Conservation (phyloP, 164 flowering plant species). For the Akebia trifoliata region DNA sequence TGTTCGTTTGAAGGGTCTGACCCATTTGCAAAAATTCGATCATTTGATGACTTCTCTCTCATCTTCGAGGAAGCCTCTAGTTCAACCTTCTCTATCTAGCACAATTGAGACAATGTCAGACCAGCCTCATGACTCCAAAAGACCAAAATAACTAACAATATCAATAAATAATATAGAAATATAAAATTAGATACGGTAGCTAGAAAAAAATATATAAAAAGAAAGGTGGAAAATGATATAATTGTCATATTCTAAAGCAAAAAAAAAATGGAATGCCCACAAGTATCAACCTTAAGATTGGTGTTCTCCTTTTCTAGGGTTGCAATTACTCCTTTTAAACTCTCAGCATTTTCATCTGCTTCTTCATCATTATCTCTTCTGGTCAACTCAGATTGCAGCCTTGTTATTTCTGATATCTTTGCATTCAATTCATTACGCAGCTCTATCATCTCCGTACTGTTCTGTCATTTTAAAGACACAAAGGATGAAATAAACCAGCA, state of each 20-base stretch:
- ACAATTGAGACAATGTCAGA: no score
- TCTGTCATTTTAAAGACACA: constrained; percentile 31
- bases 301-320: constrained; percentile 63
- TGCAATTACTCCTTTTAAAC: constrained; percentile 42
- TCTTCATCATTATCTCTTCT: constrained; percentile 37
- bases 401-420: constrained; percentile 52
- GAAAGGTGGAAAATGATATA: no score
- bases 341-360: constrained; percentile 29
- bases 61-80: constrained; percentile 42
- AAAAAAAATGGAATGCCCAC: no score
- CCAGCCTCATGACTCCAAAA: no score
- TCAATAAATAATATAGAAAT: neutral
- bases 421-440: constrained; percentile 50
- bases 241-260: no score
- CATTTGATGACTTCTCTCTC: constrained; percentile 18
- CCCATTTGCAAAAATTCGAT: constrained; percentile 16
- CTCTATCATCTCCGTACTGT: constrained; percentile 43
- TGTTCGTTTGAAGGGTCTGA: constrained; percentile 20
- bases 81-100: constrained; percentile 62
- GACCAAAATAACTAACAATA: no score
- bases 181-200: constrained; percentile 1
- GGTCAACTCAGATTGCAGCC: constrained; percentile 52
- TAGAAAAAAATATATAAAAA: no score
- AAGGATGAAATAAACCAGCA: neutral
- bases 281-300: constrained; percentile 64